Evolutionary conservation across 1,284 basidiomycete genomes (phyloP).

Genomic region (Leccinum solheimii): DNA sequence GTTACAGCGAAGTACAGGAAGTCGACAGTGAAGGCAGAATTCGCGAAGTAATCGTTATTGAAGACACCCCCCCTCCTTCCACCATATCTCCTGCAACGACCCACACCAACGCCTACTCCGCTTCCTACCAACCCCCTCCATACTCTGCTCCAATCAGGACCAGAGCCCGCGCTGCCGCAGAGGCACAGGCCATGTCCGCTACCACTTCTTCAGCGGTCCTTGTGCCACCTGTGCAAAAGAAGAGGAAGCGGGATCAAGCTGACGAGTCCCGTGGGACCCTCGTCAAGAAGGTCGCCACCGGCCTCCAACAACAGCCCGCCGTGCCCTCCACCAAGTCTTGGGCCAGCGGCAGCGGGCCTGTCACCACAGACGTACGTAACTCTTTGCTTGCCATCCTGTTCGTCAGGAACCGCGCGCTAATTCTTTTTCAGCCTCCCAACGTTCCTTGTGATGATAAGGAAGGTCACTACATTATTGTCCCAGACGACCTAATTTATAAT

Average conservation of each 20-base stretch:
- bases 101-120: constrained; percentile 65
- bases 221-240: constrained; percentile 68
- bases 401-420: constrained; percentile 21
- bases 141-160: constrained; percentile 74
- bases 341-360: constrained; percentile 59
- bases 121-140: constrained; percentile 75
- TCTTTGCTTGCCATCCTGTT: constrained; percentile 22
- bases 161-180: constrained; percentile 77
- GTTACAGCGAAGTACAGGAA: constrained; percentile 82
- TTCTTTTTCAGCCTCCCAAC: constrained; percentile 52
- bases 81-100: constrained; percentile 73
- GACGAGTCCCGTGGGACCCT: constrained; percentile 66
- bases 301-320: constrained; percentile 48
- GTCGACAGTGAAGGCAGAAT: constrained; percentile 71
- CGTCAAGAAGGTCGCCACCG: constrained; percentile 56
- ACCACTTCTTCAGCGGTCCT: constrained; percentile 60
- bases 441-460: constrained; percentile 90
- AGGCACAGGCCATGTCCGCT: constrained; percentile 70
- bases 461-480: constrained; percentile 91
- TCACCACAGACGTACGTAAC: constrained; percentile 61
- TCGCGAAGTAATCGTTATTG: constrained; percentile 84
- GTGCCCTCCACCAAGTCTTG: constrained; percentile 56
- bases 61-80: constrained; percentile 78
- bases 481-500: constrained; percentile 82
- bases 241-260: constrained; percentile 69